A percentile compares a stretch with the other conserved stretches of the same genome.
These are phyloP conservation scores for Senna tora DNA, from an alignment of 306 rosid species.

Conservation along the genomic window DNA sequence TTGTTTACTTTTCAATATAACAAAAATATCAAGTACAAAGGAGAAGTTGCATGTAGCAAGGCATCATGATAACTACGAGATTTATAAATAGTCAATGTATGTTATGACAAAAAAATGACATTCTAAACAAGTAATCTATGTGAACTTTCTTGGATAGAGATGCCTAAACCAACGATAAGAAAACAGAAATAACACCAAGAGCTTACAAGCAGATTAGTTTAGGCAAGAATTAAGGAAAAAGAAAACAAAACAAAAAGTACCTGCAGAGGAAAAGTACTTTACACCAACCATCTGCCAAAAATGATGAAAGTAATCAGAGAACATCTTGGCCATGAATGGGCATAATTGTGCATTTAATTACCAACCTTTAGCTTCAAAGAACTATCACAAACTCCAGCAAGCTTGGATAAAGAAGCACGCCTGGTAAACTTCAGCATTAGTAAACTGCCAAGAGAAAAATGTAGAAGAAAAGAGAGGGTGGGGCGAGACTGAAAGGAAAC, in stretches of 20 bases:
- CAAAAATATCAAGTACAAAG: conserved; percentile 3
- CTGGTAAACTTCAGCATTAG: conserved; percentile 61
- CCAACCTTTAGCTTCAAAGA: conserved; percentile 67
- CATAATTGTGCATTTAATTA: conserved; percentile 38
- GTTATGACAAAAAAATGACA: conserved; percentile 16
- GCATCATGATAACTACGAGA: background rate
- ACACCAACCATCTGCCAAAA: conserved; percentile 62
- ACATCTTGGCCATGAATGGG: conserved; percentile 27
- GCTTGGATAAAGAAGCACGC: conserved; percentile 51
- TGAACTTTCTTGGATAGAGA: conserved; percentile 14
- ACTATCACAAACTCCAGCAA: conserved; percentile 53
- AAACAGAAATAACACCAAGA: conserved; percentile 23
- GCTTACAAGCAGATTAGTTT: conserved; percentile 26
- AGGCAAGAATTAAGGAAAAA: conserved; percentile 26
- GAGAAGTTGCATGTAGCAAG: conserved; percentile 30
- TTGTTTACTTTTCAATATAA: background rate
- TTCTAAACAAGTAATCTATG: conserved; percentile 31
- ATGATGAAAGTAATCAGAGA: conserved; percentile 42
- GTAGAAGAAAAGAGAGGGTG: background rate
- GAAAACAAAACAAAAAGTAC: conserved; percentile 45
- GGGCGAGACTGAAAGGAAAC: conserved; percentile 13
- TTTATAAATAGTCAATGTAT: conserved; percentile 8
- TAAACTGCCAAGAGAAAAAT: conserved; percentile 37
- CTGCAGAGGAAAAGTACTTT: conserved; percentile 80
- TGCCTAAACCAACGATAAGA: conserved; percentile 21